A percentile compares a stretch with the other conserved stretches of the same genome.
Evolutionary conservation across 2,329 filamentous ascomycete genomes (phyloP).

Genomic region (Coniochaeta pulveracea): DNA sequence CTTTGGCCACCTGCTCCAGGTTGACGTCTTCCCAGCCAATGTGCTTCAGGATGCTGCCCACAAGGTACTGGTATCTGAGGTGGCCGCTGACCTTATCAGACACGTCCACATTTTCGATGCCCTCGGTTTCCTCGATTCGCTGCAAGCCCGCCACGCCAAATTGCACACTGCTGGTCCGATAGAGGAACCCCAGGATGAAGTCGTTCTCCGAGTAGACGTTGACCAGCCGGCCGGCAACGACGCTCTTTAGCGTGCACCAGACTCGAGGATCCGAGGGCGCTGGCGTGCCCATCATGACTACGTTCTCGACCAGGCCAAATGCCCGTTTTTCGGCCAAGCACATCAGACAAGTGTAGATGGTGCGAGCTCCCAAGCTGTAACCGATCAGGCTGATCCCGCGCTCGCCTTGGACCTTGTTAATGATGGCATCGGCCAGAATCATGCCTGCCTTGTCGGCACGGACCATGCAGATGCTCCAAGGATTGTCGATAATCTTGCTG

Average conservation of each 20-base stretch:
- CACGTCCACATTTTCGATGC: constrained; percentile 57
- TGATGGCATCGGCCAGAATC: constrained; percentile 70
- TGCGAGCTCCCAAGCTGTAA: constrained; percentile 70
- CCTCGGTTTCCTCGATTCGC: constrained; percentile 52
- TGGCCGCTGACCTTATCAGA: constrained; percentile 58
- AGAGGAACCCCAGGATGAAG: constrained; percentile 79
- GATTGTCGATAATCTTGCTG: constrained; percentile 69
- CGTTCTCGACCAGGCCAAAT: constrained; percentile 80
- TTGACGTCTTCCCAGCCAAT: constrained; percentile 60
- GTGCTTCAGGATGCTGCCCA: constrained; percentile 54
- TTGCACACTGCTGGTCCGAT: constrained; percentile 70
- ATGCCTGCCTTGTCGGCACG: constrained; percentile 61
- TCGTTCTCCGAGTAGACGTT: constrained; percentile 87
- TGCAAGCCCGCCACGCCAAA: constrained; percentile 80
- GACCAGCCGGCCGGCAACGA: constrained; percentile 73
- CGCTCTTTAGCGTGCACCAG: constrained; percentile 68
- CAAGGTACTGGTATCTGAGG: constrained; percentile 56
- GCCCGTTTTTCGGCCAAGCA: constrained; percentile 67
- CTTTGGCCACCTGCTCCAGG: constrained; percentile 19
- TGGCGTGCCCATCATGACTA: constrained; percentile 73
- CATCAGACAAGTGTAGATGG: constrained; percentile 77
- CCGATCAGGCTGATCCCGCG: constrained; percentile 71
- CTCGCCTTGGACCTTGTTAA: constrained; percentile 74
- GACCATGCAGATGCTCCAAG: constrained; percentile 66
- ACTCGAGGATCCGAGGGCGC: constrained; percentile 59